phyloP scores from a whole-genome alignment of 1,284 basidiomycete species.

The Rhodofomes roseus region DNA sequence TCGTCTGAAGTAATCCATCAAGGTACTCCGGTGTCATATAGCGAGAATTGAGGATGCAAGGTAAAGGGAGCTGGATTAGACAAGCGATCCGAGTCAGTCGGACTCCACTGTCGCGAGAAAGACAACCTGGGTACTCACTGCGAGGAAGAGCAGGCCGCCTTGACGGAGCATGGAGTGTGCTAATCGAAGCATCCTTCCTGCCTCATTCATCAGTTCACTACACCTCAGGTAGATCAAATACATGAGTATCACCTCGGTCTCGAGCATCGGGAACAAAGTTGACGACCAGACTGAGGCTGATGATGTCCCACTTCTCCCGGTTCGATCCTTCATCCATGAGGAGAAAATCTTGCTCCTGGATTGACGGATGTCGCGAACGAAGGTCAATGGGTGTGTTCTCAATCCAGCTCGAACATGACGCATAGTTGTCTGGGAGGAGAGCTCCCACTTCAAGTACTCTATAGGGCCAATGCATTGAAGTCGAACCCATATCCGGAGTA shows the following conservation, averaged over 20 bases:
- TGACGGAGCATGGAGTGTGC: conserved; percentile 58
- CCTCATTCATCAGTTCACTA: too few species aligned
- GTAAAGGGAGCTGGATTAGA: conserved; percentile 61
- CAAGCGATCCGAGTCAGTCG: background rate
- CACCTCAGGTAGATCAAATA: background rate
- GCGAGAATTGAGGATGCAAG: conserved; percentile 81
- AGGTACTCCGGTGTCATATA: conserved; percentile 67
- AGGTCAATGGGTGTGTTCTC: conserved; percentile 75
- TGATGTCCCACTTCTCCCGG: conserved; percentile 61
- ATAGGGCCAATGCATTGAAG: background rate
- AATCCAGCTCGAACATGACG: conserved; percentile 64
- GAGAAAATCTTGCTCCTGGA: conserved; percentile 81
- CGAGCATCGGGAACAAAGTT: conserved; percentile 81
- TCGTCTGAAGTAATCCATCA: conserved; percentile 47
- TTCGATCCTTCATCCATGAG: conserved; percentile 48
- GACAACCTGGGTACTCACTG: conserved; percentile 44
- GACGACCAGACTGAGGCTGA: conserved; percentile 82
- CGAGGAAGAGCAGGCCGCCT: conserved; percentile 68
- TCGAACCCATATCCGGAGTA: background rate
- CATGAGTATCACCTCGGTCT: conserved; percentile 59
- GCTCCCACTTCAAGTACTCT: conserved; percentile 88
- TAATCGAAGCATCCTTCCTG: conserved; percentile 73
- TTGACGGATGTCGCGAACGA: conserved; percentile 74
- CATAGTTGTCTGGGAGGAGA: conserved; percentile 78
- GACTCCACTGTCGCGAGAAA: background rate